Evolutionary conservation across 768 basidiomycete species (phyloP).

Genomic region (Lentinula guzmanii): DNA sequence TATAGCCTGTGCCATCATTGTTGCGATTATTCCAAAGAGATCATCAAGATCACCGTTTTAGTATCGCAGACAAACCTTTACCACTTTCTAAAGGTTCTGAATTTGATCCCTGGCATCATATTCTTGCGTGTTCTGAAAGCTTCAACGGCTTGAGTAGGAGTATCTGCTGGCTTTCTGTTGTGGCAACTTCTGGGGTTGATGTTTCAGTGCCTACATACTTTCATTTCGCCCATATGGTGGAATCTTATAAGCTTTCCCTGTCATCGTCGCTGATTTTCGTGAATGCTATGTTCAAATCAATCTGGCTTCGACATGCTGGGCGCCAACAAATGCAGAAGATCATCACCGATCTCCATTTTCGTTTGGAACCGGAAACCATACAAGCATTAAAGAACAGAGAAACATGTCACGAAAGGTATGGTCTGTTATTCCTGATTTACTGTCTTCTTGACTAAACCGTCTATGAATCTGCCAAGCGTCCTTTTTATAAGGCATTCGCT

Average conservation of each 20-base stretch:
- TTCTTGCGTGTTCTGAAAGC: background rate
- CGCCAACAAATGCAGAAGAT: slow-evolving; percentile 52
- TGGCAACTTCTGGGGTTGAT: slow-evolving; percentile 61
- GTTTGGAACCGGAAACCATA: slow-evolving; percentile 34
- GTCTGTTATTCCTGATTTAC: background rate
- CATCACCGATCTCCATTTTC: slow-evolving; percentile 42
- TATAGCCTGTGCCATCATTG: slow-evolving; percentile 48
- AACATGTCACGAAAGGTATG: slow-evolving; percentile 32
- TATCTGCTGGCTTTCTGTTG: slow-evolving; percentile 54
- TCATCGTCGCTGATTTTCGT: slow-evolving; percentile 42
- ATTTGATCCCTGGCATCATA: slow-evolving; percentile 51
- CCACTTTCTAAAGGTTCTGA: slow-evolving; percentile 22
- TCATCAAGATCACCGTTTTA: slow-evolving; percentile 35
- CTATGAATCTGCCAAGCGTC: slow-evolving; percentile 20
- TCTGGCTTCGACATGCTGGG: slow-evolving; percentile 56
- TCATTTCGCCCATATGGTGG: slow-evolving; percentile 37
- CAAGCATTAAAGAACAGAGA: slow-evolving; percentile 24
- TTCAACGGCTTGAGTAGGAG: slow-evolving; percentile 35
- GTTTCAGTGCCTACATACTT: slow-evolving; percentile 47
- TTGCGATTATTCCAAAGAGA: slow-evolving; percentile 54
- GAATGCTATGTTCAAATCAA: slow-evolving; percentile 47
- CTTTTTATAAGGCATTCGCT: slow-evolving; percentile 58
- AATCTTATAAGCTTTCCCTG: slow-evolving; percentile 31
- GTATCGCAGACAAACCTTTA: slow-evolving; percentile 25
- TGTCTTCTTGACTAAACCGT: background rate